Percentiles rank a stretch among this genome's conserved stretches.
phyloP scores from a whole-genome alignment of 148 eudicot species.

The Fallopia convolvulus region DNA sequence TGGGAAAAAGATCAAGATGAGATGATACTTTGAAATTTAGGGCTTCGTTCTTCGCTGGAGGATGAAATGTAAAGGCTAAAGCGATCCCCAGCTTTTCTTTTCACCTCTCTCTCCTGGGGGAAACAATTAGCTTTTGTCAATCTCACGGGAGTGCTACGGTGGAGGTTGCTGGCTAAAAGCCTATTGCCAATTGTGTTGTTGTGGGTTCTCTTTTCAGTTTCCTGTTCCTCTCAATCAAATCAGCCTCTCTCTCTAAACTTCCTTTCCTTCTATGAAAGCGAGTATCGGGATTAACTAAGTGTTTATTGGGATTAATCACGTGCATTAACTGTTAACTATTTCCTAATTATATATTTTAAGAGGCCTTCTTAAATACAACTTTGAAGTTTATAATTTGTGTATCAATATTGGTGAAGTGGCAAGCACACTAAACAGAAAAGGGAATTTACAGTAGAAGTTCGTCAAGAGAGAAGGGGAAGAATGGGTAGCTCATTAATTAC shows the following conservation, averaged over 20 bases:
- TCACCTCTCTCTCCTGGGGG: slow-evolving; percentile 6
- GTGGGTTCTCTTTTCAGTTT: not conserved
- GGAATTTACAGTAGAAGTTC: not conserved
- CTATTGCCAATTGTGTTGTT: not conserved
- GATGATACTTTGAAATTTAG: not conserved
- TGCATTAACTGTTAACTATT: slow-evolving; percentile 3
- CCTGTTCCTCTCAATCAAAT: not conserved
- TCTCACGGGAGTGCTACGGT: slow-evolving; percentile 45
- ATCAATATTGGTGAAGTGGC: not conserved
- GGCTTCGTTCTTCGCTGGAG: slow-evolving; percentile 1
- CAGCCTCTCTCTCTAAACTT: not conserved
- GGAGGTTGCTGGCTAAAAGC: slow-evolving; percentile 16
- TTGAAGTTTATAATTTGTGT: not conserved
- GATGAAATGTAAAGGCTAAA: slow-evolving; percentile 20
- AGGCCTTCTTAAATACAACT: not conserved
- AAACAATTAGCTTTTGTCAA: slow-evolving; percentile 33
- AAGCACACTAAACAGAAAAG: not conserved
- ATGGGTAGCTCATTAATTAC: not conserved
- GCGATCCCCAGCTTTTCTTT: not conserved
- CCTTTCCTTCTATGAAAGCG: not conserved
- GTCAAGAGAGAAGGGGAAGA: not conserved
- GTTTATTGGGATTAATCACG: not conserved
- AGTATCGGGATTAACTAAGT: slow-evolving; percentile 8
- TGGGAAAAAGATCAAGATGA: slow-evolving; percentile 9
- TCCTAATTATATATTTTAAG: not conserved